Conservation (phyloP, 805 yeast species). For the Jamesozyma jinghongensis region DNA sequence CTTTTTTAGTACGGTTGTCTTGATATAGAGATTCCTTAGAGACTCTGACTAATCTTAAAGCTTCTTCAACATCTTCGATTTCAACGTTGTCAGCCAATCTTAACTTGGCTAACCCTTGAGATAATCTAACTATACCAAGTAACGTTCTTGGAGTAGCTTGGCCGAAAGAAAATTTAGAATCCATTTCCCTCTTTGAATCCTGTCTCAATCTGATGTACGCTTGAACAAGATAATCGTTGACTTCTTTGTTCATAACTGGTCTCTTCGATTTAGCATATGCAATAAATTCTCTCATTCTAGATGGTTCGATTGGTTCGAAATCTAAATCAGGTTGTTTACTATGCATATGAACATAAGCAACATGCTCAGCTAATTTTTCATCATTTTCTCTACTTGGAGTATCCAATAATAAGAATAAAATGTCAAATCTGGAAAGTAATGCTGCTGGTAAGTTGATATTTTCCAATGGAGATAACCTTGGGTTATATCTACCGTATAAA, state of each 20-base stretch:
- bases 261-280: constrained; percentile 76
- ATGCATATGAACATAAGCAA: constrained; percentile 92
- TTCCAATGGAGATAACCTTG: constrained; percentile 82
- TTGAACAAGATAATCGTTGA: constrained; percentile 78
- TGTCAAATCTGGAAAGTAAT: constrained; percentile 85
- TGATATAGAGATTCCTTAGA: constrained; percentile 75
- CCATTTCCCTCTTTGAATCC: constrained; percentile 71
- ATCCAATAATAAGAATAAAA: constrained; percentile 79
- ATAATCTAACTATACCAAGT: constrained; percentile 79
- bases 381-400: constrained; percentile 72
- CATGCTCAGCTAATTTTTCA: constrained; percentile 84
- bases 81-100: constrained; percentile 68
- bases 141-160: constrained; percentile 95
- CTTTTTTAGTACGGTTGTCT: constrained; percentile 40
- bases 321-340: constrained; percentile 74
- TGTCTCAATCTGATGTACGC: constrained; percentile 88
- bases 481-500: constrained; percentile 86
- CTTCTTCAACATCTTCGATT: constrained; percentile 87
- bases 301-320: constrained; percentile 67
- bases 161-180: constrained; percentile 67
- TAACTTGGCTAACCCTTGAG: constrained; percentile 90
- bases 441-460: constrained; percentile 97
- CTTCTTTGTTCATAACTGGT: constrained; percentile 76
- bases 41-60: constrained; percentile 74
- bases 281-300: constrained; percentile 77